Base-by-base conservation (phyloP, 257 asterid species). In the Thymus mandschuricus region DNA sequence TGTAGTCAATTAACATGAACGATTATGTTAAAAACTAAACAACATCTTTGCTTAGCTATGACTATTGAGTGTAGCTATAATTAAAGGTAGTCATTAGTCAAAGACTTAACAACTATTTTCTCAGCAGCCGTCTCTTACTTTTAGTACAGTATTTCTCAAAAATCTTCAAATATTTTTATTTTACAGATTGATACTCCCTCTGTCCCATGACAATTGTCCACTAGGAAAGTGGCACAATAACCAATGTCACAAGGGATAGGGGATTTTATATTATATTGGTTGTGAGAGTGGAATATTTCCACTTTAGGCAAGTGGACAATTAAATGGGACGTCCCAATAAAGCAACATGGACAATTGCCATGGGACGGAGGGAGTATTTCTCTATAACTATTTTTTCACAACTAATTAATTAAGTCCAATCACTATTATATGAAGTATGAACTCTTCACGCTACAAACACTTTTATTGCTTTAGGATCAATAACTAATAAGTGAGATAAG, bases 1-100 rank as follows among this genome's bases (percentile, higher is more conserved):
- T 21, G 13, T 57, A 64, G 77, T 71, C 81, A 76, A 76, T 48
- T 27, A 29, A 70, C 55, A 58, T 70, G 45, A 76, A 69, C 77
- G 21, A 21, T 21, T 28, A 9, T 9, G 61, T 52, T 46, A 45
- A 54, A 43, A 51, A 30, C 4, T 55, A 21, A 21, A 21, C 21
- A 21, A 27, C 46, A 65, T 43, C 41, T n/a, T 29, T 38, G 43
- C 44, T 44, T 57, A 57, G 57, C 52, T 64, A 28, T 41, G 71
- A 60, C 65, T 60, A 31, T 2, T 5, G 56, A 7, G 38, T 57
- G 70, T 27, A 13, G 54, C 57, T 64, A 4, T 38, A 38, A 38
- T 50, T 66, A 49, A 76, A 45, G n/a, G 34, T 40, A 49, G 81
- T 72, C 72, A 44, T 66, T 60, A 2, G 10, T 8, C 30, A 10